A percentile compares a stretch with the other conserved stretches of the same genome.
phyloP scores from a whole-genome alignment of 805 yeast genomes.

The Schwanniomyces vanrijiae region DNA sequence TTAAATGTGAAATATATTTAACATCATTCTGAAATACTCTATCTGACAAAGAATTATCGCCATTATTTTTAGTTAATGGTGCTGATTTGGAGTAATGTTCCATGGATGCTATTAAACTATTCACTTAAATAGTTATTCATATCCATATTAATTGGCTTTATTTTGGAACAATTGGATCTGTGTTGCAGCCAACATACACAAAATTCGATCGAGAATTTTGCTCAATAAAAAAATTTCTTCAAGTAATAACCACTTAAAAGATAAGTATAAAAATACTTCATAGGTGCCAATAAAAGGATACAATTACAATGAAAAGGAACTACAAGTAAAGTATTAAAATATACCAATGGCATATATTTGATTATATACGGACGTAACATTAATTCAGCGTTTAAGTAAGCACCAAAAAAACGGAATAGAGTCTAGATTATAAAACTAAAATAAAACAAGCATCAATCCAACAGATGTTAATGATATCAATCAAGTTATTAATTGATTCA shows the following conservation, averaged over 20 bases:
- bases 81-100: not conserved
- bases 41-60: not conserved
- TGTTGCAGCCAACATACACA: not conserved
- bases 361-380: slow-evolving; percentile 14
- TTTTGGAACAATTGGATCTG: not conserved
- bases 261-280: too few relatives aligned
- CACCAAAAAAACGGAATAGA: slow-evolving; percentile 1
- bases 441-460: not conserved
- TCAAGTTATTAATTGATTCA: not conserved
- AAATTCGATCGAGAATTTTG: not conserved
- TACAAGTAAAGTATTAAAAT: not conserved
- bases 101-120: not conserved
- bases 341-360: slow-evolving; percentile 4
- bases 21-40: not conserved
- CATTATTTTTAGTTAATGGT: not conserved
- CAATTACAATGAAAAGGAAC: too few relatives aligned
- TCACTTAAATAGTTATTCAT: too few relatives aligned
- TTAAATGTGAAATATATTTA: too few relatives aligned
- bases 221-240: too few relatives aligned
- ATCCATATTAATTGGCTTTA: not conserved
- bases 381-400: not conserved
- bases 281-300: too few relatives aligned
- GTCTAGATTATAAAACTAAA: slow-evolving; percentile 1
- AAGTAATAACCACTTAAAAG: too few relatives aligned
- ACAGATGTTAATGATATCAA: not conserved